Conservation (phyloP, 306 rosid genomes). For the Citrullus mucosospermus region DNA sequence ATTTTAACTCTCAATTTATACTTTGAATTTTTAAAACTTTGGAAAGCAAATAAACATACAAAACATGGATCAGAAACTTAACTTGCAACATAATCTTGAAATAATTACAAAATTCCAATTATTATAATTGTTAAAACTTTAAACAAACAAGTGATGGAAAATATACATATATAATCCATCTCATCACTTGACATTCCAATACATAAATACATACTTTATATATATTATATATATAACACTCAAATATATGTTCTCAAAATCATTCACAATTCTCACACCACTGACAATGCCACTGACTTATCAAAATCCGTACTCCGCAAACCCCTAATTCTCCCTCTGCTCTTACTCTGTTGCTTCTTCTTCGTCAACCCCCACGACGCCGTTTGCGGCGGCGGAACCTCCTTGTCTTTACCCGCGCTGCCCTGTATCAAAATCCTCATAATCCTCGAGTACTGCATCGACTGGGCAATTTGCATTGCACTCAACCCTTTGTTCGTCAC, state of each 20-base stretch:
- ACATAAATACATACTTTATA: not conserved
- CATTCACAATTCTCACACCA: not conserved
- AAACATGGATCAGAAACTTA: too few species aligned
- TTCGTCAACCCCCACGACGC: constrained; percentile 4
- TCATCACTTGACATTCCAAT: not conserved
- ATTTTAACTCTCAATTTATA: too few species aligned
- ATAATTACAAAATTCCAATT: too few species aligned
- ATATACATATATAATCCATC: not conserved
- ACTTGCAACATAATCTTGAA: too few species aligned
- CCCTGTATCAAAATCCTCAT: constrained; percentile 55
- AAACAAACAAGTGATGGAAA: too few species aligned
- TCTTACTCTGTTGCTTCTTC: not conserved
- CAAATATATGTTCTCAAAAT: too few species aligned
- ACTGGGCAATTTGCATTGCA: constrained; percentile 55
- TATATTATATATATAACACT: not conserved
- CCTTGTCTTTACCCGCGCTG: constrained; percentile 25
- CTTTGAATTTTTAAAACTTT: too few species aligned
- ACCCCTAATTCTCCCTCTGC: not conserved
- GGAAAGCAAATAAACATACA: too few species aligned
- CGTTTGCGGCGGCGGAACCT: not conserved
- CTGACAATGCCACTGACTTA: not conserved
- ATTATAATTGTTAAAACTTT: too few species aligned
- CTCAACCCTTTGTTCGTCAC: constrained; percentile 60
- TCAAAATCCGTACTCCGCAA: not conserved
- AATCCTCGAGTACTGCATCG: constrained; percentile 46